Evolutionary conservation across 164 flowering plant genomes (phyloP).

Genomic region (Vitis riparia): DNA sequence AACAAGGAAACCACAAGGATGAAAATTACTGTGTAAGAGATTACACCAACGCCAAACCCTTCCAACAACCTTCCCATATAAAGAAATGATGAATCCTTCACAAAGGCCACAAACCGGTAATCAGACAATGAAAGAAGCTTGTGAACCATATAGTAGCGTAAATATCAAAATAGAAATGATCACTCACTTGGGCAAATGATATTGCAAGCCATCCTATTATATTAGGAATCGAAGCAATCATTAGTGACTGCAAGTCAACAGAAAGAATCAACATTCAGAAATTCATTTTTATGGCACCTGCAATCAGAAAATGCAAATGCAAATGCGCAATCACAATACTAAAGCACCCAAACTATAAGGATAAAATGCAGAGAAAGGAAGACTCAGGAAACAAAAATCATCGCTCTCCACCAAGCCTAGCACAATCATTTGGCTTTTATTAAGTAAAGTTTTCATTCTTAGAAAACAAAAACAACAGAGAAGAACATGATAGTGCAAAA

Average conservation of each 20-base stretch:
- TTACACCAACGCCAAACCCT: slow-evolving; percentile 76
- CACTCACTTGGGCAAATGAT: slow-evolving; percentile 61
- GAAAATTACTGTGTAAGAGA: slow-evolving; percentile 58
- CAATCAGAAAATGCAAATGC: background rate
- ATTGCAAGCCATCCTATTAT: slow-evolving; percentile 73
- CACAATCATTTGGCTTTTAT: background rate
- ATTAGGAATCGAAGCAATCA: slow-evolving; percentile 75
- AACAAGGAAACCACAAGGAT: background rate
- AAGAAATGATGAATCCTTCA: slow-evolving; percentile 57
- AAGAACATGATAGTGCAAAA: background rate
- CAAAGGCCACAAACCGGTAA: background rate
- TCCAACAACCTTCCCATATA: slow-evolving; percentile 66
- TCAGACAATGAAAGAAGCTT: background rate
- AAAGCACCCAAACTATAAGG: background rate
- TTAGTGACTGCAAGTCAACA: slow-evolving; percentile 47
- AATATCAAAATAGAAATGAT: background rate
- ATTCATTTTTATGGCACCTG: background rate
- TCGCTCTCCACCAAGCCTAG: no score
- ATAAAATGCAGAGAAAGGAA: background rate
- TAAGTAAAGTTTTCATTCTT: no score
- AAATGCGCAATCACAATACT: background rate
- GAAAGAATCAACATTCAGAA: slow-evolving; percentile 1
- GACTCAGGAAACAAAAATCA: background rate
- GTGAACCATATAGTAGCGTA: background rate
- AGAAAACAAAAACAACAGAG: background rate